phyloP scores from a whole-genome alignment of 768 basidiomycete genomes.

The Termitomyces sp. region DNA sequence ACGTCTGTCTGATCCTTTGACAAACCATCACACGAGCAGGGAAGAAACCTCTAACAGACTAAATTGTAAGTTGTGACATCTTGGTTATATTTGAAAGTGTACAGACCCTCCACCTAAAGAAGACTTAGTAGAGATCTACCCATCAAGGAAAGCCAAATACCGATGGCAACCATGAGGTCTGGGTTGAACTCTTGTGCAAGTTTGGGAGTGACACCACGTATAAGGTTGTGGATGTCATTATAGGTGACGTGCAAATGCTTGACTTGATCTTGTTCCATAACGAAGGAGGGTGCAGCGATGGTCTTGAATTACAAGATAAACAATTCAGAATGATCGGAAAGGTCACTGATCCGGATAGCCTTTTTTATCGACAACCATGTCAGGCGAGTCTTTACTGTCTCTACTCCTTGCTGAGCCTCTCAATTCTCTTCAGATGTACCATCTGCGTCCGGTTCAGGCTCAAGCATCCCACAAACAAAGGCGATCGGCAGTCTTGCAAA shows the following conservation, averaged over 20 bases:
- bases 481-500: conserved; percentile 76
- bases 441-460: conserved; percentile 25
- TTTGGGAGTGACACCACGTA: conserved; percentile 55
- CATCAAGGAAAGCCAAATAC: conserved; percentile 24
- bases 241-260: conserved; percentile 75
- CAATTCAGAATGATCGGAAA: background rate
- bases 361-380: conserved; percentile 15
- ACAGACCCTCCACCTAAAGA: conserved; percentile 75
- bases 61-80: conserved; percentile 10
- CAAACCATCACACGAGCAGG: conserved; percentile 84
- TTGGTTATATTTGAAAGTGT: conserved; percentile 9
- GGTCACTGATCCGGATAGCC: conserved; percentile 2
- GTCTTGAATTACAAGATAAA: background rate
- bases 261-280: conserved; percentile 28
- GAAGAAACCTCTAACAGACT: conserved; percentile 74
- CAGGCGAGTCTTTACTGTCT: conserved; percentile 16
- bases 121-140: conserved; percentile 6
- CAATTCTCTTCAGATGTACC: conserved; percentile 22
- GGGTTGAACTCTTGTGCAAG: conserved; percentile 81
- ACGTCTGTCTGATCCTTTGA: background rate
- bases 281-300: background rate
- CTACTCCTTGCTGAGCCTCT: background rate
- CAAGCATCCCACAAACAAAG: conserved; percentile 36
- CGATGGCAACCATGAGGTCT: conserved; percentile 82
- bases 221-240: conserved; percentile 90